Evolutionary conservation across 306 rosid genomes (phyloP).

Genomic region (Lotus japonicus): DNA sequence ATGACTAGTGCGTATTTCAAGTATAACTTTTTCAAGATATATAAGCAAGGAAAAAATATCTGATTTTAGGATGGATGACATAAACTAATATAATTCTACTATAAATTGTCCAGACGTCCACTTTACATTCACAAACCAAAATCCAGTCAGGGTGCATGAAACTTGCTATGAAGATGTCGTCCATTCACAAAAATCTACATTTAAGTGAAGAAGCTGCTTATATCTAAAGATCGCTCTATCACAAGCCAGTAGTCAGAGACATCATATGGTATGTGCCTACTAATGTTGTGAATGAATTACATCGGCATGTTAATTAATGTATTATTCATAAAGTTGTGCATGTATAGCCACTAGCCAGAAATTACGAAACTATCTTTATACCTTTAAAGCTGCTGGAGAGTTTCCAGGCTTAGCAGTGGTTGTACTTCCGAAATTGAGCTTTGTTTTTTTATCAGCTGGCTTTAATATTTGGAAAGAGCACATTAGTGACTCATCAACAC

Average conservation of each 20-base stretch:
- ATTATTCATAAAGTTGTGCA: neutral
- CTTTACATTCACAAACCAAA: neutral
- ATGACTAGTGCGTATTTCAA: neutral
- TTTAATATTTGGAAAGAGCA: constrained; percentile 95
- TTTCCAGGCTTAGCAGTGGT: constrained; percentile 70
- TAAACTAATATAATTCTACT: neutral
- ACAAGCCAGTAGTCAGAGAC: neutral
- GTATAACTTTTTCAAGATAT: neutral
- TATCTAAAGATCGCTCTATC: constrained; percentile 1
- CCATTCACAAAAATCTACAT: neutral
- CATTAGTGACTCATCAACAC: constrained; percentile 92
- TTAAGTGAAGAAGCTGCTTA: neutral
- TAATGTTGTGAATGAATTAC: neutral
- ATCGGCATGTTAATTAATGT: neutral
- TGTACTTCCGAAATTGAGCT: constrained; percentile 54
- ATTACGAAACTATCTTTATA: constrained; percentile 20
- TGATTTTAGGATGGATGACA: neutral
- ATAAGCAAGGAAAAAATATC: neutral
- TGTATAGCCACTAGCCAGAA: neutral
- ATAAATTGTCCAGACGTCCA: neutral
- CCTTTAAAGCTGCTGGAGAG: constrained; percentile 54
- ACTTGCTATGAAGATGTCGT: neutral
- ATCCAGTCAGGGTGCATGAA: neutral
- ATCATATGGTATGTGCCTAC: constrained; percentile 7
- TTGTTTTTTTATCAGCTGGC: constrained; percentile 63